These are phyloP conservation scores for Hypoxylon intermedium DNA, from an alignment of 495 filamentous ascomycete genomes.

Conservation along the genomic window DNA sequence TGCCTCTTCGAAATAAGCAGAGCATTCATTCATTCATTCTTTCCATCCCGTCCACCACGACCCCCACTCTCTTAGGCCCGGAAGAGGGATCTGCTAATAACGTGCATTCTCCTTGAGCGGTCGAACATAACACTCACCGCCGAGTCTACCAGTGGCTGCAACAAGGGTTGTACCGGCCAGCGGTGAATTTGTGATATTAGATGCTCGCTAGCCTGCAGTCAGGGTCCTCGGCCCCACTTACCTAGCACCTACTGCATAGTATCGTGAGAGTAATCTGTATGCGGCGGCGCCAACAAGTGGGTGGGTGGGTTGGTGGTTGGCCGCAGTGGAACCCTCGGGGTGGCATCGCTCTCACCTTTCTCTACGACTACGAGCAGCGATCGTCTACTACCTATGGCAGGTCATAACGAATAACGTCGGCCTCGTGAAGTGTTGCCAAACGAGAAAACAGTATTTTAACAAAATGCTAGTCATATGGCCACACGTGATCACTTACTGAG, in stretches of 20 bases:
- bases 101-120: slow-evolving; percentile 6
- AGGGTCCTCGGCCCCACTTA: slow-evolving; percentile 37
- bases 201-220: slow-evolving; percentile 27
- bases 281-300: slow-evolving; percentile 15
- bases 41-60: slow-evolving; percentile 12
- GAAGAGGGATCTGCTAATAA: slow-evolving; percentile 26
- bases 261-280: slow-evolving; percentile 24
- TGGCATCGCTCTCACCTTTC: slow-evolving; percentile 13
- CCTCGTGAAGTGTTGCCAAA: too few species aligned
- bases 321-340: slow-evolving; percentile 19
- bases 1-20: slow-evolving; percentile 11
- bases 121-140: slow-evolving; percentile 27
- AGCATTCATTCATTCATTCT: slow-evolving; percentile 7
- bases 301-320: not conserved
- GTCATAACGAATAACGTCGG: slow-evolving; percentile 4
- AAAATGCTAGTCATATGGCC: too few species aligned
- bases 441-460: too few species aligned
- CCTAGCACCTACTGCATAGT: slow-evolving; percentile 28
- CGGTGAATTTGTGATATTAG: slow-evolving; percentile 23
- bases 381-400: slow-evolving; percentile 13
- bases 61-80: slow-evolving; percentile 21
- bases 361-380: slow-evolving; percentile 3
- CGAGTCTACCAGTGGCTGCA: slow-evolving; percentile 23
- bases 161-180: slow-evolving; percentile 33
- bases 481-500: too few species aligned